Evolutionary conservation across 768 basidiomycete genomes (phyloP).

Genomic region (Trametes cingulata): DNA sequence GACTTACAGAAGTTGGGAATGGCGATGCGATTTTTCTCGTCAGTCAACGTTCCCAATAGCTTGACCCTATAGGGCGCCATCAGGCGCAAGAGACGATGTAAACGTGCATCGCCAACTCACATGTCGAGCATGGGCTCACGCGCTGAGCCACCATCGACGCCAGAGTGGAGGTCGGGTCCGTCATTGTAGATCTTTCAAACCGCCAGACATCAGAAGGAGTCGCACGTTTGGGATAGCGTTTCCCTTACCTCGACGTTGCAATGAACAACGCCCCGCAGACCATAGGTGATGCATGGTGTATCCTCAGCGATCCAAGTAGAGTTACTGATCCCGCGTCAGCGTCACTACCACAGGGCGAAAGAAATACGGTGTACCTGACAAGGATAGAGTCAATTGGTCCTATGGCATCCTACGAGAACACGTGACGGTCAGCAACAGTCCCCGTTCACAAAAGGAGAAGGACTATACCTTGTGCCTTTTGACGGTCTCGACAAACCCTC

Average conservation of each 20-base stretch:
- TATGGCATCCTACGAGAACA: conserved; percentile 60
- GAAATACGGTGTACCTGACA: conserved; percentile 56
- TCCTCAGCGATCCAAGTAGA: conserved; percentile 97
- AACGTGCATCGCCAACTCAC: conserved; percentile 39
- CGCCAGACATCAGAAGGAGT: too few species aligned
- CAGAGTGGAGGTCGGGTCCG: conserved; percentile 86
- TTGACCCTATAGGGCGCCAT: conserved; percentile 57
- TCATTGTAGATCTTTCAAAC: conserved; percentile 77
- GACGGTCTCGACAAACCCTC: conserved; percentile 82
- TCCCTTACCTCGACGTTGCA: conserved; percentile 66
- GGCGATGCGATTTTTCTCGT: conserved; percentile 56
- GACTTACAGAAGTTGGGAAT: conserved; percentile 84
- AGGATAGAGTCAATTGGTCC: conserved; percentile 88
- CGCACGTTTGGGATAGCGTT: too few species aligned
- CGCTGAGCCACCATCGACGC: conserved; percentile 88
- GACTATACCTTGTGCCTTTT: conserved; percentile 64
- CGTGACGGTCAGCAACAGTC: neutral
- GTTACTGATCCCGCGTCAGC: conserved; percentile 52
- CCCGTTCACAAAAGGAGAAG: neutral
- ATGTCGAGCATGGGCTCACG: conserved; percentile 94
- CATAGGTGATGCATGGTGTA: conserved; percentile 92
- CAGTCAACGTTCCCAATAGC: conserved; percentile 70
- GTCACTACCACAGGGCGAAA: neutral
- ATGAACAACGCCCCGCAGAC: conserved; percentile 91
- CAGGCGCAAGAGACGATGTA: neutral